Conservation (phyloP, 2,329 filamentous ascomycete genomes). For the Sporothrix phasma region DNA sequence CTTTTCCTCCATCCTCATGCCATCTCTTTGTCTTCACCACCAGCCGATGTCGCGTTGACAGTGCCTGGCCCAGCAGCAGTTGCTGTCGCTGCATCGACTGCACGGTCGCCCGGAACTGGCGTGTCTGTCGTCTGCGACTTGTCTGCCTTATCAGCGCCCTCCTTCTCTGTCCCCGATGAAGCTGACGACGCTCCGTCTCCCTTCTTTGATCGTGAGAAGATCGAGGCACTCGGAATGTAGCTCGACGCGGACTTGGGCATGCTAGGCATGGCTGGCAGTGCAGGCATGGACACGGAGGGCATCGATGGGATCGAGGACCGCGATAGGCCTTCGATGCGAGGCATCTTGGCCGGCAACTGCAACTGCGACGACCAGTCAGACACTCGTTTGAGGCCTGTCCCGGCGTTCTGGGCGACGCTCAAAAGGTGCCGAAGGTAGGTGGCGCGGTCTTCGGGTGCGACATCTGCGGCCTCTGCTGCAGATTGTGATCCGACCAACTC, state of each 20-base stretch:
- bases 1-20: background rate
- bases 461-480: constrained; percentile 11
- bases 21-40: background rate
- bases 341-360: constrained; percentile 37
- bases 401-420: constrained; percentile 38
- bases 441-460: constrained; percentile 24
- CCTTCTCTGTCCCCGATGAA: background rate
- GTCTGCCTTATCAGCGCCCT: background rate
- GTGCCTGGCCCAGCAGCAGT: background rate
- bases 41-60: background rate
- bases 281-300: constrained; percentile 20
- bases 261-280: constrained; percentile 13
- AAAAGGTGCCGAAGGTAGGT: constrained; percentile 42
- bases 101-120: background rate
- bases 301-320: constrained; percentile 25
- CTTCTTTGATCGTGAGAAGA: background rate
- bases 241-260: constrained; percentile 6
- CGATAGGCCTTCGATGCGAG: constrained; percentile 27
- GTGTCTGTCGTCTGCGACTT: background rate
- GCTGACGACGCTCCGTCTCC: background rate
- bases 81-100: background rate
- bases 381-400: constrained; percentile 31
- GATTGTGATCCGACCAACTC: constrained; percentile 16
- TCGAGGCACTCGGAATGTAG: background rate
- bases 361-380: constrained; percentile 29